These are phyloP conservation scores for Lagenaria siceraria DNA, from an alignment of 306 rosid genomes.

Conservation along the genomic window DNA sequence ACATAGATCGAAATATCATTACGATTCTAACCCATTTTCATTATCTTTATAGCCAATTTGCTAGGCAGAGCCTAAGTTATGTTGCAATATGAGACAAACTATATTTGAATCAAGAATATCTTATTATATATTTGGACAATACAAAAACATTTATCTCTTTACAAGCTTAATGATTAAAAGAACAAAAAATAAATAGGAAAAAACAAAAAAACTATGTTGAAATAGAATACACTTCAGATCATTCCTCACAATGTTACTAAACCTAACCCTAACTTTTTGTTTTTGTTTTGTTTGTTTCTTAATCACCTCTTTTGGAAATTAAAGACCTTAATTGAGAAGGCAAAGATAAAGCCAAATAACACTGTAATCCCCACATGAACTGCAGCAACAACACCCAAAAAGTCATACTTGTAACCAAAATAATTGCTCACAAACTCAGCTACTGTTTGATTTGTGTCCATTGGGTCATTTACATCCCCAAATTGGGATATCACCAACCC, in stretches of 20 bases:
- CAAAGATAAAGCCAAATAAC: slow-evolving; percentile 26
- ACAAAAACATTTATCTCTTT: not conserved
- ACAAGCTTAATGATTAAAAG: not conserved
- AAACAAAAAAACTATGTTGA: not conserved
- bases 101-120: not conserved
- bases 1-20: no score
- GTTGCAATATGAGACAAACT: not conserved
- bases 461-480: slow-evolving; percentile 9
- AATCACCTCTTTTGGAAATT: slow-evolving; percentile 19
- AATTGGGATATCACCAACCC: slow-evolving; percentile 23
- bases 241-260: not conserved
- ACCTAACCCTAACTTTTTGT: not conserved
- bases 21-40: no score
- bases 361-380: slow-evolving; percentile 18
- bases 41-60: no score
- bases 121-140: not conserved
- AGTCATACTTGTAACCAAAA: slow-evolving; percentile 18
- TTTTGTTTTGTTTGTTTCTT: not conserved
- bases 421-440: slow-evolving; percentile 13
- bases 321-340: slow-evolving; percentile 22
- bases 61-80: no score
- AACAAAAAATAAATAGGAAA: not conserved
- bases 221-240: not conserved
- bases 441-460: slow-evolving; percentile 14
- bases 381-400: slow-evolving; percentile 16